These are phyloP conservation scores for Amanita subjunquillea DNA, from an alignment of 768 basidiomycete genomes.

Conservation along the genomic window DNA sequence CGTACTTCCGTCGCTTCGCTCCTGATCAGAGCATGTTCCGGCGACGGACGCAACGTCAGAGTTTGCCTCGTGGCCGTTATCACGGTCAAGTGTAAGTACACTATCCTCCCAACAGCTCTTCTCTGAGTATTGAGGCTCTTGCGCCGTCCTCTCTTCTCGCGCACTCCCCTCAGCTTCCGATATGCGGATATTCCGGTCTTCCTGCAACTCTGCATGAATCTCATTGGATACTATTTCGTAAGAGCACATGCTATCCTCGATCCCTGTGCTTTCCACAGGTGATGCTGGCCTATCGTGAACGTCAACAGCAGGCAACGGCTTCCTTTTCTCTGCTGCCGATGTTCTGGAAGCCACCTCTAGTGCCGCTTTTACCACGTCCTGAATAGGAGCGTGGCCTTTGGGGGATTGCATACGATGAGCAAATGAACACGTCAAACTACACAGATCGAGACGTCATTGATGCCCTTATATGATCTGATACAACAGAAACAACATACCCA, in stretches of 20 bases:
- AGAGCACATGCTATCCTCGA: constrained; percentile 3
- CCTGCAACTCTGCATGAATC: background rate
- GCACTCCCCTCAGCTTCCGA: constrained; percentile 12
- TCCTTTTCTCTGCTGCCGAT: background rate
- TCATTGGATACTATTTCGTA: constrained; percentile 1
- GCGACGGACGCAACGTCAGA: constrained; percentile 2
- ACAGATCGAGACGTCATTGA: background rate
- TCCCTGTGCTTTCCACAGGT: background rate
- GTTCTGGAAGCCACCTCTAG: background rate
- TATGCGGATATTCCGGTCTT: background rate
- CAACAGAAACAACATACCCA: constrained; percentile 19
- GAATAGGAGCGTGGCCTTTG: constrained; percentile 65
- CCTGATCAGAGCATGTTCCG: constrained; percentile 2
- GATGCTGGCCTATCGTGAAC: background rate
- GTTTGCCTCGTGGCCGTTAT: background rate
- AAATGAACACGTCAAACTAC: constrained; percentile 57
- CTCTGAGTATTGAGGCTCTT: constrained; percentile 18
- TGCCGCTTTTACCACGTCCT: constrained; percentile 56
- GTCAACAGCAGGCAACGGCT: background rate
- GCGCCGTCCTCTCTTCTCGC: constrained; percentile 21
- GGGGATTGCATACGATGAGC: constrained; percentile 81
- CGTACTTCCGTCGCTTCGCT: constrained; percentile 3
- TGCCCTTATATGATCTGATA: background rate
- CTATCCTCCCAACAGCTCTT: constrained; percentile 16
- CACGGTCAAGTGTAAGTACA: background rate